Evolutionary conservation across 768 basidiomycete species (phyloP), one percentile per base, ranked within the genome.

Genomic region (Xanthoconium purpureum): DNA sequence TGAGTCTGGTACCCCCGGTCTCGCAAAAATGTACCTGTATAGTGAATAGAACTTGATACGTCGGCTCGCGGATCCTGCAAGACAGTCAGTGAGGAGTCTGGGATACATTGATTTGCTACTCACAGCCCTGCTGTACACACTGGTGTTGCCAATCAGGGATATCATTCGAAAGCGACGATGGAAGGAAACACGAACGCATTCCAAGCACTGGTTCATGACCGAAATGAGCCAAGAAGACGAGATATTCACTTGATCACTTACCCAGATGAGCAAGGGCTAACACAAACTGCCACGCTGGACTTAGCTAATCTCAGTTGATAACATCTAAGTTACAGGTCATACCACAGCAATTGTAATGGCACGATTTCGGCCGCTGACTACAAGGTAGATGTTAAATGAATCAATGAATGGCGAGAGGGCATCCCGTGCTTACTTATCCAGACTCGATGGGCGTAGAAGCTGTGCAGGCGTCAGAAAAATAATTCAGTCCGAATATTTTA

Each of bases 381-480:
- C 13, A 42, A 39, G 28, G 6, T 12, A 29, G n/a, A 32, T 18
- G 7, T 59, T 37, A 37, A 28, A 24, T 24, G 24, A 24, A 2
- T 4, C 24, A 24, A 24, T 24, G 24, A 14, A 43, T 10, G 13
- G 37, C 24, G 20, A 1, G 7, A n/a, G 28, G 24, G 24, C 4
- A 20, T 4, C 2, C 14, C 17, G 2, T 35, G 43, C 66, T 42
- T 43, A 67, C 66, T 67, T 58, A 67, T 66, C 64, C 64, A 69
- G 18, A 68, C 62, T 37, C 64, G 65, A 28, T 67, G 67, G 24
- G 54, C 54, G 28, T 68, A 68, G 35, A 67, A 67, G 50, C 67
- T 69, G 42, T 43, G 11, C 28, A 8, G 2, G 0, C 1, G 15
- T 63, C 14, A 59, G 56, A 24, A 17, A 10, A 35, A 44, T 3